Evolutionary conservation across 805 yeast genomes (phyloP), one percentile per base, ranked within the genome.

Genomic region (Saccharomyces jurei): DNA sequence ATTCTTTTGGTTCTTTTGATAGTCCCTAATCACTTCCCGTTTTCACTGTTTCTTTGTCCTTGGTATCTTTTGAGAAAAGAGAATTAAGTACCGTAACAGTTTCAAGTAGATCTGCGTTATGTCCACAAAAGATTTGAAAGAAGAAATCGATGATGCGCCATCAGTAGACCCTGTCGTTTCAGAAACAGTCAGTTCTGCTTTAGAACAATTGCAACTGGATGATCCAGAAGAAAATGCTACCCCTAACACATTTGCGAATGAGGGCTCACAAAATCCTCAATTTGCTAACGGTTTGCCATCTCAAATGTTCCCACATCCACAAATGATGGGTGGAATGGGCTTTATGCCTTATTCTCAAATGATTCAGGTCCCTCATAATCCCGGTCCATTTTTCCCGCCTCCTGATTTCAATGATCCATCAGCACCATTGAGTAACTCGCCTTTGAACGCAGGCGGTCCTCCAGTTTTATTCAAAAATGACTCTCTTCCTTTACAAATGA

Each of bases 271-370:
- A 26, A n/a, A 41, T 21, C 14, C 29, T 9, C 21, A 50, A 25
- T 26, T 25, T 8, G 25, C 25, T 9, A 36, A n/a, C 25, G 44
- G 51, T 22, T 57, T 59, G 17, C 66, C 65, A 11, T 53, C 59
- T 5, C 58, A 54, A 46, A 50, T 58, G 54, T 59, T 56, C 46
- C 63, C 64, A 6, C 64, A 59, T 36, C 66, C 64, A 21, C 66
- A 61, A 32, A 61, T 64, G 62, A 62, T 67, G 62, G 61, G 62
- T 26, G 44, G 44, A 11, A 65, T 67, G 69, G 67, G 67, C 28
- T 68, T 66, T 52, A 60, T 65, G 46, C 69, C 69, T 27, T 68
- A 64, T 47, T 61, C 67, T 6, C 71, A 66, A 52, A 64, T 68
- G 71, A 64, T 68, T 63, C 70, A 60, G 41, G 57, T 68, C 50